phyloP scores from a whole-genome alignment of 139 green algal species.

The Mesostigma viride region DNA sequence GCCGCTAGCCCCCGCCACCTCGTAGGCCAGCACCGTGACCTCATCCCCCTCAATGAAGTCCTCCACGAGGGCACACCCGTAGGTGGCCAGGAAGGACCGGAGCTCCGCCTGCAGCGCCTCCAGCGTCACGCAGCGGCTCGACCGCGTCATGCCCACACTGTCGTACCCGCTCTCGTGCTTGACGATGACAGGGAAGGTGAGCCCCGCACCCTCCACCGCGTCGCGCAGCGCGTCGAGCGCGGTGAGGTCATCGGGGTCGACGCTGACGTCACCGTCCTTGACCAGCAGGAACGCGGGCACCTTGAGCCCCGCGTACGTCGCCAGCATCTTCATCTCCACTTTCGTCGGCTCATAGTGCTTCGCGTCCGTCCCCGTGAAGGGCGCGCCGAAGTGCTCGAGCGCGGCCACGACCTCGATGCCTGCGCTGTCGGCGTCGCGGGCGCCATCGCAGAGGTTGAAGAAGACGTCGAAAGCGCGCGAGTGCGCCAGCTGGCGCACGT shows the following conservation, averaged over 20 bases:
- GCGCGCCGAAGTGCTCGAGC: constrained; percentile 12
- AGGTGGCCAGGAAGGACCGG: background rate
- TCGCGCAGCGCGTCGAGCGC: too few species aligned
- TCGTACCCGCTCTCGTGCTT: constrained; percentile 16
- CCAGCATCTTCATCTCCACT: constrained; percentile 16
- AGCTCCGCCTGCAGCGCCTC: constrained; percentile 4
- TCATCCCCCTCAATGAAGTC: constrained; percentile 17
- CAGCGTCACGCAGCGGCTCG: constrained; percentile 2
- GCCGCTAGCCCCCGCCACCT: too few species aligned
- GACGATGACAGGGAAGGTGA: constrained; percentile 16
- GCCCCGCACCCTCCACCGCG: too few species aligned
- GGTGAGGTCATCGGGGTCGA: too few species aligned
- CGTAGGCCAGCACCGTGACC: constrained; percentile 13
- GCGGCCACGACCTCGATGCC: constrained; percentile 18
- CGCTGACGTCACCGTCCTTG: too few species aligned
- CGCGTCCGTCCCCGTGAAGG: constrained; percentile 8
- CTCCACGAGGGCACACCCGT: constrained; percentile 10
- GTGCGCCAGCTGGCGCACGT: too few species aligned
- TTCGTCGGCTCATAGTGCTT: constrained; percentile 12
- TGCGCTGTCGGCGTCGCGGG: constrained; percentile 13
- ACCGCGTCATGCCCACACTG: constrained; percentile 13
- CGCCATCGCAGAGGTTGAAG: constrained; percentile 20
- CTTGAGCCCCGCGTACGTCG: constrained; percentile 1
- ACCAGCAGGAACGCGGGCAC: constrained; percentile 1
- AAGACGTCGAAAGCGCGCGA: constrained; percentile 23